Base-by-base conservation (phyloP, 2,329 filamentous ascomycete genomes). In the Zarea fungicola region DNA sequence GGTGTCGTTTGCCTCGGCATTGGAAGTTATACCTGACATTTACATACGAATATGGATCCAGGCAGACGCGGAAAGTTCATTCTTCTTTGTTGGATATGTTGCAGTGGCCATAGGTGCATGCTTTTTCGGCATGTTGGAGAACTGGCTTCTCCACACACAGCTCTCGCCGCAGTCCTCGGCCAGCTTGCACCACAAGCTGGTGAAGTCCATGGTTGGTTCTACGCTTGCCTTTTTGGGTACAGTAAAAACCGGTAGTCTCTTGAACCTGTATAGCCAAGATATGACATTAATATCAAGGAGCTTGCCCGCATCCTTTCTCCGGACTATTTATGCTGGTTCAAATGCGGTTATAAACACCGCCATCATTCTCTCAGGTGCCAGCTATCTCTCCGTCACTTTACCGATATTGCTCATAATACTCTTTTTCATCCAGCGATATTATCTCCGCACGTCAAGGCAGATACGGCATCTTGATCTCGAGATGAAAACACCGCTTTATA, bases 361-460 rank as follows among this genome's bases (percentile, higher is more conserved):
- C 31, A 25, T 60, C n/a, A 55, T 57, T 11, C 44, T 55, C 23
- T 51, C 56, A 1, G 53, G 62, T 21, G 59, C 58, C 3, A 54
- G 57, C 35, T 65, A 63, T 47, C 48, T 66, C 39, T 59, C 62
- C 3, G 42, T 62, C 5, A 58, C 55, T 1, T 45, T 61, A 7
- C 63, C 62, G 1, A 46, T 62, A 35, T 56, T 23, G 8, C 55
- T 23, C 16, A 45, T n/a, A 19, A 19, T 51, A 1, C 48, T 67
- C 3, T 67, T 60, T 39, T 14, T 56, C 4, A 46, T 66, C 7
- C 62, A 65, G 31, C 56, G 54, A 11, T 60, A 61, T 22, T 67
- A 67, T 47, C 55, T 68, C 1, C 56, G 58, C 10, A 68, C 65
- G 1, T 68, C 64, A 1, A 53, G 65, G 2, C 65, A 68, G 13